Base-by-base conservation (phyloP, 2,329 filamentous ascomycete genomes). In the Botrytis squamosa region DNA sequence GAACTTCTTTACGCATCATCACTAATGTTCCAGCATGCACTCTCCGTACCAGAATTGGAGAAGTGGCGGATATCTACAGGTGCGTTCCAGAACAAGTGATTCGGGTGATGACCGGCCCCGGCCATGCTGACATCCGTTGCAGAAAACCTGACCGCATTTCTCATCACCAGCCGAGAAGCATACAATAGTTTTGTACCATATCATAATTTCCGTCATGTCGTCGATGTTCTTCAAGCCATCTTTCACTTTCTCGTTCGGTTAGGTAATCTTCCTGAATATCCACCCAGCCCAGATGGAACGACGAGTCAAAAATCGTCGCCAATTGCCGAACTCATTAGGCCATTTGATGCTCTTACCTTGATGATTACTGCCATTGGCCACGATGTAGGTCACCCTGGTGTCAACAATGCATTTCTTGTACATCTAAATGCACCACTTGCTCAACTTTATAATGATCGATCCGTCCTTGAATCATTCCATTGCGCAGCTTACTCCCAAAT, bases 401-500 rank as follows among this genome's bases (percentile, higher is more conserved):
- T 99, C 80, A 99, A 98, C 84, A 99, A 99, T 81, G 94, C 95
- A 44, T 99, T 99, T 81, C 86, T 99, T 8, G 91, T 97, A 29
- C 94, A 93, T 46, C 88, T 98, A 46, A 97, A 98, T 81, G 93
- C 96, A 29, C 95, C 96, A 1, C 85, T 99, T 42, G 96, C 96
- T 20, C 95, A 98, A 82, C 86, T 98, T 22, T 99, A 98, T 85
- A 98, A 98, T 80, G 96, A 99, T 82, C 93, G 93, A 73, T 98
- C 96, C 1, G 96, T 99, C 25, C 87, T 99, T 55, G 96, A 99
- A 83, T 97, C 95, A 0, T 99, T 98, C 80, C 96, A 99, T 81
- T 98, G 96, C 80, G 96, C 96, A 1, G 96, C 96, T 3, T 99
- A 95, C 80, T 98, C 95, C 0, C 96, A 98, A 81, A 97, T 99